phyloP scores from a whole-genome alignment of 345 rosid genomes.

The Excoecaria cochinchinensis region DNA sequence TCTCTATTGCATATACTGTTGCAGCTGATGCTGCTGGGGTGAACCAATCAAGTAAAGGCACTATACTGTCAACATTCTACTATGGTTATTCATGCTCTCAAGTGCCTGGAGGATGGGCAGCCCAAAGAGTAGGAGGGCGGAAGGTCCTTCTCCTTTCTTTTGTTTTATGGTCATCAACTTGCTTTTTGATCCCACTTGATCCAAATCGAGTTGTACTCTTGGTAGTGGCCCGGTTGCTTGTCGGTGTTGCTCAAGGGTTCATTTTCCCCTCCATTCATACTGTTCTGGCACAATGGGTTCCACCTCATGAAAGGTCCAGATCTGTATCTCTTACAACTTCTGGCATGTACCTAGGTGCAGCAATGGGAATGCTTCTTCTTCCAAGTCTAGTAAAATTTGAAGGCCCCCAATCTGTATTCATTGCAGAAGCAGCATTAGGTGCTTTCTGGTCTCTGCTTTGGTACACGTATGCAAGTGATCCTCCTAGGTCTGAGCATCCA shows the following conservation, averaged over 20 bases:
- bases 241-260: constrained; percentile 97
- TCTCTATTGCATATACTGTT: constrained; percentile 87
- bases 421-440: constrained; percentile 86
- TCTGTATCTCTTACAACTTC: constrained; percentile 94
- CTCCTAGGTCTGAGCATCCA: constrained; percentile 85
- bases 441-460: constrained; percentile 85
- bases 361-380: constrained; percentile 91
- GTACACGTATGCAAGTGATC: constrained; percentile 77
- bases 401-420: constrained; percentile 88
- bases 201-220: constrained; percentile 60
- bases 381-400: constrained; percentile 78
- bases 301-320: constrained; percentile 97
- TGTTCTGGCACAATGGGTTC: constrained; percentile 97
- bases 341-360: constrained; percentile 97
- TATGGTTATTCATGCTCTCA: constrained; percentile 94
- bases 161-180: constrained; percentile 85
- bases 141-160: constrained; percentile 85
- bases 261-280: constrained; percentile 96
- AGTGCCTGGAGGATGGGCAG: constrained; percentile 99
- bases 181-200: constrained; percentile 79
- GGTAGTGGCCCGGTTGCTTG: constrained; percentile 85
- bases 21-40: constrained; percentile 93
- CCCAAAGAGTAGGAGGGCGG: constrained; percentile 87
- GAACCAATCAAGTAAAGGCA: constrained; percentile 88
- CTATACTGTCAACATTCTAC: constrained; percentile 80